A percentile compares a stretch with the other conserved stretches of the same genome.
phyloP scores from a whole-genome alignment of 106 monocot species.

The Acanthochlamys bracteata region DNA sequence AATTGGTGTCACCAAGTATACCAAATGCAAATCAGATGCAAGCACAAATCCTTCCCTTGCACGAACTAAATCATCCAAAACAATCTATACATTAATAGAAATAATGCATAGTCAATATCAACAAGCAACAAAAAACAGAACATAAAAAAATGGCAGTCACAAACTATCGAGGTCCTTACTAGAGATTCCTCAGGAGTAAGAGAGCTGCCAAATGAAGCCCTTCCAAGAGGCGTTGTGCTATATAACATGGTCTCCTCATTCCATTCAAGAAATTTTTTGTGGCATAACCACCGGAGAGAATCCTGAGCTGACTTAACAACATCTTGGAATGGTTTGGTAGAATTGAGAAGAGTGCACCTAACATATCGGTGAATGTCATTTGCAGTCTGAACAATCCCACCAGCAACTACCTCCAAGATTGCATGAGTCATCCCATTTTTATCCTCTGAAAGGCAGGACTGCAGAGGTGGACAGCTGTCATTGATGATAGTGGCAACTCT shows the following conservation, averaged over 20 bases:
- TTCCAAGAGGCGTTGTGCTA: slow-evolving; percentile 80
- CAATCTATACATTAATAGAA: slow-evolving; percentile 45
- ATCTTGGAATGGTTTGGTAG: slow-evolving; percentile 89
- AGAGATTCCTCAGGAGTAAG: slow-evolving; percentile 94
- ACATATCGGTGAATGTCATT: slow-evolving; percentile 96
- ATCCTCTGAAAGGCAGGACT: slow-evolving; percentile 96
- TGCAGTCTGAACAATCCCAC: slow-evolving; percentile 96
- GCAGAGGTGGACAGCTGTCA: slow-evolving; percentile 80
- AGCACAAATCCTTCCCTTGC: slow-evolving; percentile 99
- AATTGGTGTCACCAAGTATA: slow-evolving; percentile 94
- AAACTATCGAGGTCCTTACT: slow-evolving; percentile 24
- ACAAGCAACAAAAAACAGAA: not conserved
- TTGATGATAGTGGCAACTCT: slow-evolving; percentile 58
- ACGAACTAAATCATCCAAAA: slow-evolving; percentile 81
- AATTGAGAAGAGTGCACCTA: slow-evolving; percentile 93
- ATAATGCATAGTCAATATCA: not conserved
- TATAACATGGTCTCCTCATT: slow-evolving; percentile 75
- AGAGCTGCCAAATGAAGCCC: slow-evolving; percentile 96
- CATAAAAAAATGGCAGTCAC: not conserved
- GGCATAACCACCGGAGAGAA: slow-evolving; percentile 92
- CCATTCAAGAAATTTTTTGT: slow-evolving; percentile 92
- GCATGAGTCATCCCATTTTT: slow-evolving; percentile 99
- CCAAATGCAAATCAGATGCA: slow-evolving; percentile 96
- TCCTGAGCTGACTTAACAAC: slow-evolving; percentile 98
- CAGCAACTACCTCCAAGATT: slow-evolving; percentile 96